Percentiles rank a stretch among this genome's conserved stretches.
Conservation (phyloP, 2,329 filamentous ascomycete genomes). For the Ophiostoma sp. region DNA sequence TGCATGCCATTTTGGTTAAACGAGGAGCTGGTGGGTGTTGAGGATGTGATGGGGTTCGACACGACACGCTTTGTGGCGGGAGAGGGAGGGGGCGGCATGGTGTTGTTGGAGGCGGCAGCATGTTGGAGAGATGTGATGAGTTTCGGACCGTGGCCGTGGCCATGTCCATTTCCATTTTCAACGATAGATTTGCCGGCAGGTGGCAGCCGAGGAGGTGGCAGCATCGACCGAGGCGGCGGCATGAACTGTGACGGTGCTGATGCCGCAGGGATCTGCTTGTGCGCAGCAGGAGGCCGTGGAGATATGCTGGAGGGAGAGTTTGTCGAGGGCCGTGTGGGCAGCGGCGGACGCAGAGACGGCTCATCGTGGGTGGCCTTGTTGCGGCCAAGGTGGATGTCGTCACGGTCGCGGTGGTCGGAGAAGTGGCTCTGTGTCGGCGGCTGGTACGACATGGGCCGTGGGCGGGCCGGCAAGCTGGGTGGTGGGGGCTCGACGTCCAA, state of each 20-base stretch:
- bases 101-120: not conserved
- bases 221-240: conserved; percentile 11
- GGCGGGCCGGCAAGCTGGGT: conserved; percentile 46
- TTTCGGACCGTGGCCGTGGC: not conserved
- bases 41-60: conserved; percentile 45
- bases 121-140: not conserved
- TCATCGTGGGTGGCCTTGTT: conserved; percentile 1
- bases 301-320: not conserved
- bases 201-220: not conserved
- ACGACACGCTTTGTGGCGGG: conserved; percentile 38
- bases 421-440: conserved; percentile 13
- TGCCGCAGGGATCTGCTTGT: not conserved
- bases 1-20: conserved; percentile 29
- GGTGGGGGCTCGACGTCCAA: conserved; percentile 48
- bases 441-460: conserved; percentile 16
- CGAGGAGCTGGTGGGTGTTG: conserved; percentile 27
- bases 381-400: conserved; percentile 29
- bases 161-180: conserved; percentile 27
- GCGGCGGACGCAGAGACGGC: conserved; percentile 37
- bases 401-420: conserved; percentile 30
- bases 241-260: not conserved
- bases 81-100: conserved; percentile 26
- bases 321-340: conserved; percentile 46
- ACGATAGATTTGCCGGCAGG: conserved; percentile 27
- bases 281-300: not conserved